phyloP scores from a whole-genome alignment of 1,284 basidiomycete genomes.

The Cystobasidium sp. region DNA sequence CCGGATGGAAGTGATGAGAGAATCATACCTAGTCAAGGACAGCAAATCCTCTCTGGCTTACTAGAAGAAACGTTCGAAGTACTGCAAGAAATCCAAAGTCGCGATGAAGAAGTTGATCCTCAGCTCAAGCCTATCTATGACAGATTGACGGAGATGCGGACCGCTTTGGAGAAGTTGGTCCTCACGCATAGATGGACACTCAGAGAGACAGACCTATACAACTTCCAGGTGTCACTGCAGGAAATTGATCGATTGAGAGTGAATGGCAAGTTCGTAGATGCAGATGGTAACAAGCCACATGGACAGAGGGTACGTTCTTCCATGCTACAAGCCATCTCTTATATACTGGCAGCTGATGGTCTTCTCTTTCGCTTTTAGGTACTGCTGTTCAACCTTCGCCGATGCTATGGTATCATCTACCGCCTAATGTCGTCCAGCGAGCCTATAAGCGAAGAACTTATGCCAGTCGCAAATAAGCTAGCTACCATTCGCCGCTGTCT shows the following conservation, averaged over 20 bases:
- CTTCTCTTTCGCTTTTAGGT: slow-evolving; percentile 64
- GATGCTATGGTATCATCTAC: slow-evolving; percentile 97
- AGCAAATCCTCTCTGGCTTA: slow-evolving; percentile 67
- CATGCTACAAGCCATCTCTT: not conserved
- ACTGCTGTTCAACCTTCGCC: slow-evolving; percentile 84
- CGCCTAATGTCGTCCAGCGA: slow-evolving; percentile 93
- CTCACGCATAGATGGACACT: slow-evolving; percentile 97
- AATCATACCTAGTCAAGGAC: slow-evolving; percentile 48
- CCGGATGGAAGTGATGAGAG: slow-evolving; percentile 58
- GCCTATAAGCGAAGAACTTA: slow-evolving; percentile 69
- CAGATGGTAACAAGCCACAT: slow-evolving; percentile 84
- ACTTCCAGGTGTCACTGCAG: slow-evolving; percentile 87
- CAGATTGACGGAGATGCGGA: slow-evolving; percentile 80
- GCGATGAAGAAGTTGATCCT: slow-evolving; percentile 85
- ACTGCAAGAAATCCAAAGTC: slow-evolving; percentile 90
- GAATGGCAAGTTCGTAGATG: slow-evolving; percentile 95
- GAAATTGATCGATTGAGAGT: slow-evolving; percentile 97
- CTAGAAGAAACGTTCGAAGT: slow-evolving; percentile 98
- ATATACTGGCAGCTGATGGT: slow-evolving; percentile 55
- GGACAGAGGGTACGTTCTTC: slow-evolving; percentile 77
- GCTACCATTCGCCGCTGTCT: slow-evolving; percentile 59
- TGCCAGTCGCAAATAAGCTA: slow-evolving; percentile 58
- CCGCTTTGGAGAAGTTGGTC: slow-evolving; percentile 84
- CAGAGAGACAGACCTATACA: slow-evolving; percentile 73
- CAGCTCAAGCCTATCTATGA: slow-evolving; percentile 95